A percentile compares a stretch with the other conserved stretches of the same genome.
These are phyloP conservation scores for Chaetomium cochliodes DNA, from an alignment of 495 filamentous ascomycete genomes.

Conservation along the genomic window DNA sequence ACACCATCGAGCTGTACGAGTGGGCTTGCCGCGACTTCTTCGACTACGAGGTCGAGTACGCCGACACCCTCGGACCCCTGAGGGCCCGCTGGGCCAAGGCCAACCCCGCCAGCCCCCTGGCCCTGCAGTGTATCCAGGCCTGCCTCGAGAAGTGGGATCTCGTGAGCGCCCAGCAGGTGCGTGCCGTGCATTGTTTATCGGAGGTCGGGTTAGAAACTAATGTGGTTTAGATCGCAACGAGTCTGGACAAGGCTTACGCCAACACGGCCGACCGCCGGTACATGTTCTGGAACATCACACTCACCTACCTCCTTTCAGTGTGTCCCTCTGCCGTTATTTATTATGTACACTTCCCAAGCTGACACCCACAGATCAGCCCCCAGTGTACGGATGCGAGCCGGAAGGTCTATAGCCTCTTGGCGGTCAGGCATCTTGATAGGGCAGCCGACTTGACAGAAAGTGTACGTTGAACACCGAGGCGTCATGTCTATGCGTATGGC, in stretches of 20 bases:
- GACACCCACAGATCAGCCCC: conserved; percentile 37
- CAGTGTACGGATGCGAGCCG: conserved; percentile 39
- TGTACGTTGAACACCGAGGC: conserved; percentile 26
- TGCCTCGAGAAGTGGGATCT: conserved; percentile 50
- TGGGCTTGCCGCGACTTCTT: conserved; percentile 37
- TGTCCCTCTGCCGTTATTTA: conserved; percentile 21
- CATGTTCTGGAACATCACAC: conserved; percentile 47
- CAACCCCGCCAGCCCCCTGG: conserved; percentile 40
- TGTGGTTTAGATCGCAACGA: conserved; percentile 42
- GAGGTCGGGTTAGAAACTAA: no score
- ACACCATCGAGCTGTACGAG: conserved; percentile 47
- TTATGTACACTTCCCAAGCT: conserved; percentile 14
- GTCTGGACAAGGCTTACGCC: conserved; percentile 43
- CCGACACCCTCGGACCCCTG: conserved; percentile 44
- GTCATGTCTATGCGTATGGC: background rate
- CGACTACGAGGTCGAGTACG: conserved; percentile 33
- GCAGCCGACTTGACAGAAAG: conserved; percentile 44
- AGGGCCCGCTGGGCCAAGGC: conserved; percentile 45
- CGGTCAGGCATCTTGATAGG: conserved; percentile 43
- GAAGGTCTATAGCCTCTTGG: conserved; percentile 44
- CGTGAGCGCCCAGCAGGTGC: conserved; percentile 50
- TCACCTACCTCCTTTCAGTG: conserved; percentile 48
- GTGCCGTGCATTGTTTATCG: background rate
- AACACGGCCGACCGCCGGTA: conserved; percentile 39
- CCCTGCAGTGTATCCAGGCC: conserved; percentile 41